Evolutionary conservation across 768 basidiomycete species (phyloP), one percentile per base, ranked within the genome.

Genomic region (Cantharellus cinnabarinus): DNA sequence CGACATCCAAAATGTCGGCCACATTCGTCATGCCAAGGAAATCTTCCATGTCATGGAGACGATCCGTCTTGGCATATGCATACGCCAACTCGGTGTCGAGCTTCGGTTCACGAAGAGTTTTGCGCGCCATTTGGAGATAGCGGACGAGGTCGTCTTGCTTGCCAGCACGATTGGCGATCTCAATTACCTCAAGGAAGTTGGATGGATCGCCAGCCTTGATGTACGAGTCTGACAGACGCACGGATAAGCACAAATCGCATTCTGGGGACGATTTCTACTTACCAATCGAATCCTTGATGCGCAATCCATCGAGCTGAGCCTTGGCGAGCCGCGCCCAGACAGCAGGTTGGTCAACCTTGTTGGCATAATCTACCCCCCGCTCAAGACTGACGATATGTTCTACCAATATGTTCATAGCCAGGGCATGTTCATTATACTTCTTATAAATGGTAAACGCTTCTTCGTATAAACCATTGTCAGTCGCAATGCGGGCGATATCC

Each of bases 11-110:
- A 56, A 97, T 76, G 67, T 99, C 95, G 3, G 95, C 95, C 53
- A 99, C 95, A 64, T 99, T 99, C 50, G 95, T 99, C 87, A 97
- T 94, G 34, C 78, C 78, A 64, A 99, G 74, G 79, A 99, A 99
- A 72, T 99, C 95, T 67, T 99, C 95, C 95, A 98, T 98, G 67
- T 99, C 95, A 68, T 98, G 94, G 10, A 99, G 72, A 57, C 95
- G 83, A 62, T 77, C 76, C 10, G 76, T 68, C 76, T 95, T 97
- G 29, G 95, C 95, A 68, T 98, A 99, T 3, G 95, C 89, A 68
- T 97, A 95, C 7, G 95, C 94, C 41, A 99, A 74, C 72, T 98
- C 93, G 4, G 95, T 97, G 68, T 99, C 95, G 65, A 99, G 93
- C 72, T 83, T 91, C 41, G 95, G 95, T 70, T 99, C 95, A 59